Evolutionary conservation across 805 yeast genomes (phyloP).

Genomic region (Kluyveromyces lactis): DNA sequence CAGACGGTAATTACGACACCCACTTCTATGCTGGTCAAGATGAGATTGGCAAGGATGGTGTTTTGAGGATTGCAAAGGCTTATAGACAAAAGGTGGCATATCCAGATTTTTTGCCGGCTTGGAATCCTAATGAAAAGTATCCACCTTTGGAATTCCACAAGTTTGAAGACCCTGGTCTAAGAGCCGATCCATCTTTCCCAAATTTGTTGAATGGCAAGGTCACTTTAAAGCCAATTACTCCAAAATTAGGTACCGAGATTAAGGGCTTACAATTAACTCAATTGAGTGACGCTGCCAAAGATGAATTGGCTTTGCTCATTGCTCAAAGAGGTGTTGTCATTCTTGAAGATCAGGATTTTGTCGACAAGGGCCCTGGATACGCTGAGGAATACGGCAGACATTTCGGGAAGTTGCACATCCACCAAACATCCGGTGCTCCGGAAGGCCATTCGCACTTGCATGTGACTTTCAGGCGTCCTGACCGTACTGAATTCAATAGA

Average conservation of each 20-base stretch:
- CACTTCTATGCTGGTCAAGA: constrained; percentile 18
- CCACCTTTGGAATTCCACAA: constrained; percentile 11
- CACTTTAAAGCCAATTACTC: constrained; percentile 41
- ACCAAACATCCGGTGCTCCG: constrained; percentile 70
- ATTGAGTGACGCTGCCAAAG: constrained; percentile 46
- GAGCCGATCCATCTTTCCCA: constrained; percentile 15
- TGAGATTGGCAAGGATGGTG: constrained; percentile 23
- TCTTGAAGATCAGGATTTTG: constrained; percentile 60
- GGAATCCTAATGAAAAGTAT: constrained; percentile 20
- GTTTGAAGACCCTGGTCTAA: constrained; percentile 16
- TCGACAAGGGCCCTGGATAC: constrained; percentile 42
- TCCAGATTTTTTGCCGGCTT: constrained; percentile 26
- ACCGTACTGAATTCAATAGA: constrained; percentile 26
- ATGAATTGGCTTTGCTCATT: constrained; percentile 60
- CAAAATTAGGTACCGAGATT: constrained; percentile 63
- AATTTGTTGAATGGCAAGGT: constrained; percentile 20
- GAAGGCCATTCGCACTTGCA: constrained; percentile 51
- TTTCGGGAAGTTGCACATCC: constrained; percentile 66
- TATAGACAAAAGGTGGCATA: constrained; percentile 15
- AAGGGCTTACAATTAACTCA: constrained; percentile 51
- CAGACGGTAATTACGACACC: constrained; percentile 24
- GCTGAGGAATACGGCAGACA: constrained; percentile 46
- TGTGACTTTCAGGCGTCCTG: constrained; percentile 45
- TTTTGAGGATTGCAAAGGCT: constrained; percentile 19
- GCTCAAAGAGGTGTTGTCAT: constrained; percentile 66